Conservation (phyloP, 306 rosid genomes). For the Medicago lupulina region DNA sequence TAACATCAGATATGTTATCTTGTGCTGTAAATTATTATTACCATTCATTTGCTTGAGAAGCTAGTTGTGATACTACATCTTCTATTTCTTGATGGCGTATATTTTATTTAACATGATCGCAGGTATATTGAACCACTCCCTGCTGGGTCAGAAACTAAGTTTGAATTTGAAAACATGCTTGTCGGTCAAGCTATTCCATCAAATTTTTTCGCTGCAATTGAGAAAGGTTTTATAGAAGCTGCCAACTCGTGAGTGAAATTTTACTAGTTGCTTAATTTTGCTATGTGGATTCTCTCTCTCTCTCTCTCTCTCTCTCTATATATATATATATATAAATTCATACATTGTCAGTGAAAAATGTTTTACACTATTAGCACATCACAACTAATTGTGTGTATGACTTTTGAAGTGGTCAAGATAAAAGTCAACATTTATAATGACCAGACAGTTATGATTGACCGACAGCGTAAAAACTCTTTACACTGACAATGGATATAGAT, state of each 20-base stretch:
- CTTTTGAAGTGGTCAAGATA: too few relatives aligned
- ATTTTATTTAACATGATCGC: conserved; percentile 36
- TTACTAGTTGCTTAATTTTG: conserved; percentile 11
- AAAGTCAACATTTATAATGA: too few relatives aligned
- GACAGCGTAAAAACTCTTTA: too few relatives aligned
- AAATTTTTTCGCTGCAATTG: conserved; percentile 90
- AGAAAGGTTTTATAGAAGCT: conserved; percentile 97
- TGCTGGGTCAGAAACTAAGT: conserved; percentile 73
- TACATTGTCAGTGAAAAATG: too few relatives aligned
- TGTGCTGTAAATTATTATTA: conserved; percentile 24
- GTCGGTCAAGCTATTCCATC: conserved; percentile 98
- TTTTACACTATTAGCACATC: too few relatives aligned
- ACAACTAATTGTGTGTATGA: too few relatives aligned
- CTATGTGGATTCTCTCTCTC: neutral
- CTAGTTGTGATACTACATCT: conserved; percentile 14
- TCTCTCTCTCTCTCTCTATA: too few relatives aligned
- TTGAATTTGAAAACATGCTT: conserved; percentile 91
- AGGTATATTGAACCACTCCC: conserved; percentile 96
- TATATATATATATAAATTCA: too few relatives aligned
- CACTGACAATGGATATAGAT: too few relatives aligned
- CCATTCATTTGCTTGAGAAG: neutral
- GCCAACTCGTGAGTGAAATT: conserved; percentile 82
- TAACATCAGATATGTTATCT: conserved; percentile 4
- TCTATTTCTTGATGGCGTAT: conserved; percentile 20
- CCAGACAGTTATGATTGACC: too few relatives aligned